A percentile compares a stretch with the other conserved stretches of the same genome.
phyloP scores from a whole-genome alignment of 1,284 basidiomycete species.

The Ganoderma leucocontextum region DNA sequence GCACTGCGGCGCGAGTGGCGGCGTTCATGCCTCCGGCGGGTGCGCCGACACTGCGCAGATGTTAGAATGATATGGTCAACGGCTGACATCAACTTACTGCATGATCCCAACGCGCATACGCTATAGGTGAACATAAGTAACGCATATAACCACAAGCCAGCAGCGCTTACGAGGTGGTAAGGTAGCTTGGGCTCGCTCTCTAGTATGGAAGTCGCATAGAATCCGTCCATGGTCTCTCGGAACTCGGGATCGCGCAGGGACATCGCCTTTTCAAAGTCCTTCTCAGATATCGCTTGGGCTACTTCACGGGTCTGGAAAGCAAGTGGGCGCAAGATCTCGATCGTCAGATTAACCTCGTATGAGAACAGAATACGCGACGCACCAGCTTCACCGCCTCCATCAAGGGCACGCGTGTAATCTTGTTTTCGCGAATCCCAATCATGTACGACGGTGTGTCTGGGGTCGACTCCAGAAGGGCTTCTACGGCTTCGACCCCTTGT shows the following conservation, averaged over 20 bases:
- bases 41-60: slow-evolving; percentile 80
- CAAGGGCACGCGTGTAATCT: slow-evolving; percentile 91
- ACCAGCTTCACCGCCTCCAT: slow-evolving; percentile 93
- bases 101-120: slow-evolving; percentile 90
- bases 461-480: slow-evolving; percentile 88
- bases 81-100: slow-evolving; percentile 68
- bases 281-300: slow-evolving; percentile 81
- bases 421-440: slow-evolving; percentile 97
- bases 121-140: slow-evolving; percentile 46
- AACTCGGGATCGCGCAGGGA: slow-evolving; percentile 94
- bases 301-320: slow-evolving; percentile 82
- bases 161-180: slow-evolving; percentile 59
- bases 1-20: slow-evolving; percentile 92
- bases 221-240: slow-evolving; percentile 86
- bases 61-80: not conserved
- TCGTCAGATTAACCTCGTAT: slow-evolving; percentile 13
- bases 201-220: slow-evolving; percentile 76
- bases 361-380: slow-evolving; percentile 24
- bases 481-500: slow-evolving; percentile 94
- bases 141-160: not conserved
- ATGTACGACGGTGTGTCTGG: slow-evolving; percentile 96
- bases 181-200: slow-evolving; percentile 70
- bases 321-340: slow-evolving; percentile 5
- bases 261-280: slow-evolving; percentile 91
- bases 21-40: slow-evolving; percentile 99